Conservation (phyloP, 148 eudicot species). For the Rhododendron ferrugineum region DNA sequence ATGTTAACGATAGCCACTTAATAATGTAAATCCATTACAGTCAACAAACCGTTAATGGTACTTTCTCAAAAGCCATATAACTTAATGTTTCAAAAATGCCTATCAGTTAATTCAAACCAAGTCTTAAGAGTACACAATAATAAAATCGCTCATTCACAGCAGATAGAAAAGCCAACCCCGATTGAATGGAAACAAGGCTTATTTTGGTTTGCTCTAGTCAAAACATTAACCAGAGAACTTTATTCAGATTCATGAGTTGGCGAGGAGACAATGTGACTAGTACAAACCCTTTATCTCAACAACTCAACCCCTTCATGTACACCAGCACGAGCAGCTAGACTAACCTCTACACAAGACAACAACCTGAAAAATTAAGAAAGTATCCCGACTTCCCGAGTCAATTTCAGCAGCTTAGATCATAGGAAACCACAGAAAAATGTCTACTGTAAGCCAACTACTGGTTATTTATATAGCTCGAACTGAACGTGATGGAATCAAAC, state of each 20-base stretch:
- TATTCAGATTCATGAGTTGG: not conserved
- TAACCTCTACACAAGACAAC: slow-evolving; percentile 76
- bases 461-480: too few species aligned
- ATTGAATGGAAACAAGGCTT: not conserved
- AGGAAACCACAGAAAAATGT: not conserved
- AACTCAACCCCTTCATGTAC: too few species aligned
- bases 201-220: not conserved
- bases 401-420: not conserved
- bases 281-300: too few species aligned
- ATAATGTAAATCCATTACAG: too few species aligned
- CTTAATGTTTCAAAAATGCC: not conserved
- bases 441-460: not conserved
- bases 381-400: not conserved
- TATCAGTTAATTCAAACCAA: not conserved
- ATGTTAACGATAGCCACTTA: not conserved
- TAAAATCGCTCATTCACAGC: not conserved
- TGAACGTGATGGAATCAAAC: too few species aligned
- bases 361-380: slow-evolving; percentile 37
- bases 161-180: too few species aligned
- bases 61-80: not conserved
- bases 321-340: slow-evolving; percentile 78
- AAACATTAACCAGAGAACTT: not conserved
- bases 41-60: not conserved
- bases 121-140: not conserved
- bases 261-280: too few species aligned